Base-by-base conservation (phyloP, 805 yeast species). In the Candida fluviatilis region DNA sequence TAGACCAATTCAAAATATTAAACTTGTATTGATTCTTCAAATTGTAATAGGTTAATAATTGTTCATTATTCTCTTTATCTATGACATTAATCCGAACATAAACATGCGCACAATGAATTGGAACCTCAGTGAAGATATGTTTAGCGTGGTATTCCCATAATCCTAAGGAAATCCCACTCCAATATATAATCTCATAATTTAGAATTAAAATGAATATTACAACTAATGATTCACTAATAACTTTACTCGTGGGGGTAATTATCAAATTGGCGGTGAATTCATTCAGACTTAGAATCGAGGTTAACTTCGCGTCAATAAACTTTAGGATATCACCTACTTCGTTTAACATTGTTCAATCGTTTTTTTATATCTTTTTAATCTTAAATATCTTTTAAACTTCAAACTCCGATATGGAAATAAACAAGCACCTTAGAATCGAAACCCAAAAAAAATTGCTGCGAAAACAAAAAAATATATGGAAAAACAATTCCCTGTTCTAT, bases 91-190 rank as follows among this genome's bases (percentile, higher is more conserved):
- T 64, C 18, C 74, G 60, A 4, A 79, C 73, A 44, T 78, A 78
- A 1, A 83, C 66, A 57, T 84, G 88, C 0, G 93, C 89, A 60
- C 89, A 84, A 55, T 83, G 91, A 5, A 81, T 80, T 0, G 91
- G 93, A 18, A 77, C 73, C 32, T 83, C 84, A n/a, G 72, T 69
- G 54, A 83, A 83, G 18, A 78, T 75, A 38, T 81, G 84, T 46
- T 76, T 72, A 12, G 77, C 77, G 39, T 73, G 73, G 44, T 71
- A 62, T 19, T 71, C 71, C 80, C 79, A 74, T 4, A 63, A 42
- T 1, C 57, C 57, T 5, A 70, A 48, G 41, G 57, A 57, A 2
- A 71, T 60, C 1, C 78, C 79, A 19, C 63, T 41, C 59, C 69
- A 61, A 52, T 71, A 69, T 11, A 70, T 43, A 1, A 54, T 41